These are phyloP conservation scores for Geranium incanum DNA, from an alignment of 441 rosid species.

Conservation along the genomic window DNA sequence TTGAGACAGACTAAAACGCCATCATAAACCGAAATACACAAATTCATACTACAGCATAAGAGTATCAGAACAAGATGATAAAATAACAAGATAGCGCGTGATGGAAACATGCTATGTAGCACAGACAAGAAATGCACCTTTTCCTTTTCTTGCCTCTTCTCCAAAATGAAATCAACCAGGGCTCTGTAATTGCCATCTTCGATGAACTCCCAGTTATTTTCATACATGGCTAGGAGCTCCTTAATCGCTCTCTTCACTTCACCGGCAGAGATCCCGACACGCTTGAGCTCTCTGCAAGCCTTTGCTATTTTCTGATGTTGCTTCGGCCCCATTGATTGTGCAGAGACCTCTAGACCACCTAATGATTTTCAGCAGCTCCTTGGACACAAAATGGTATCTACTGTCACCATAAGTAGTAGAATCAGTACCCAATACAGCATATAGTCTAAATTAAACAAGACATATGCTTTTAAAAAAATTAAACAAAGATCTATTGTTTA, in stretches of 20 bases:
- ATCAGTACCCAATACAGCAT: not conserved
- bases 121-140: not conserved
- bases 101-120: not conserved
- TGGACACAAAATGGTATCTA: not conserved
- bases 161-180: not conserved
- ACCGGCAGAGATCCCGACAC: conserved; percentile 7
- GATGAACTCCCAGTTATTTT: not conserved
- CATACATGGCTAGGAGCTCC: conserved; percentile 1
- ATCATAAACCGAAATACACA: too few species aligned
- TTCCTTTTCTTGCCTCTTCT: conserved; percentile 1
- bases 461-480: not conserved
- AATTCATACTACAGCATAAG: not conserved
- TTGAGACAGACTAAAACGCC: too few species aligned
- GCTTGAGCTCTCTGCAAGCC: conserved; percentile 16
- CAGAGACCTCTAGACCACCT: not conserved
- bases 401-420: not conserved
- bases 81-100: not conserved
- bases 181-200: conserved; percentile 3
- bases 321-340: not conserved
- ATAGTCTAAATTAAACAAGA: not conserved
- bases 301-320: not conserved
- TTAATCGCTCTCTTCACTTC: conserved; percentile 6
- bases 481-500: not conserved
- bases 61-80: not conserved
- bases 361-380: not conserved